These are phyloP conservation scores for Centrapalus pauciflorus DNA, from an alignment of 129 eudicot species.

Conservation along the genomic window DNA sequence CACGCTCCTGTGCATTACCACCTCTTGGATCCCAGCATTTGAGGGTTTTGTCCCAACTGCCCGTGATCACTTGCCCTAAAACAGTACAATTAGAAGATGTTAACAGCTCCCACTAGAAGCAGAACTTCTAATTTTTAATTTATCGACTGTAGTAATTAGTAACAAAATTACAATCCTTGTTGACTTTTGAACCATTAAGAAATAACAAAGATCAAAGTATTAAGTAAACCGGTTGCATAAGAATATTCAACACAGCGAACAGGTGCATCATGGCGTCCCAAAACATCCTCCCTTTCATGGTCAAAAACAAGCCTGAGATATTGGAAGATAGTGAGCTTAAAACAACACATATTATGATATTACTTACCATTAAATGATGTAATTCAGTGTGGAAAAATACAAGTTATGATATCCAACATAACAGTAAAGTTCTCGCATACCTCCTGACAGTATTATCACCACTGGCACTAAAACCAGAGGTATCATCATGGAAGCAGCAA, in stretches of 20 bases:
- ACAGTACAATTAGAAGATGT: not conserved
- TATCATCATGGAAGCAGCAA: constrained; percentile 90
- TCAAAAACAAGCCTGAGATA: constrained; percentile 70
- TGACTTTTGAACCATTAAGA: not conserved
- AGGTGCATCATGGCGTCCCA: constrained; percentile 86
- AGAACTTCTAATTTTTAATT: not conserved
- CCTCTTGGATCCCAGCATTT: constrained; percentile 99
- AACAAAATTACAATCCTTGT: not conserved
- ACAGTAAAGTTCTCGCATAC: constrained; percentile 24
- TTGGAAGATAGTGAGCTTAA: not conserved
- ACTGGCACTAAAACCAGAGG: constrained; percentile 81
- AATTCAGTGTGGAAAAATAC: too few relatives aligned
- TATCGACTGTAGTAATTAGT: not conserved
- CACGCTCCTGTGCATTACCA: constrained; percentile 78
- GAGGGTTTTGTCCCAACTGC: constrained; percentile 89
- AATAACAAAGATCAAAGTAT: not conserved
- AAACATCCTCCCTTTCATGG: constrained; percentile 65
- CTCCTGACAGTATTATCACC: constrained; percentile 70
- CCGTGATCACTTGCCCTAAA: constrained; percentile 81
- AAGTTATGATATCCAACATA: not conserved
- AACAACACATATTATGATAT: not conserved
- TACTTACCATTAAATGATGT: not conserved
- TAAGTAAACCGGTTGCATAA: constrained; percentile 64
- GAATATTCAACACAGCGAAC: constrained; percentile 84
- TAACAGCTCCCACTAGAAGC: not conserved